Base-by-base conservation (phyloP, 1,139 yeast species). In the Lodderomyces beijingensis region DNA sequence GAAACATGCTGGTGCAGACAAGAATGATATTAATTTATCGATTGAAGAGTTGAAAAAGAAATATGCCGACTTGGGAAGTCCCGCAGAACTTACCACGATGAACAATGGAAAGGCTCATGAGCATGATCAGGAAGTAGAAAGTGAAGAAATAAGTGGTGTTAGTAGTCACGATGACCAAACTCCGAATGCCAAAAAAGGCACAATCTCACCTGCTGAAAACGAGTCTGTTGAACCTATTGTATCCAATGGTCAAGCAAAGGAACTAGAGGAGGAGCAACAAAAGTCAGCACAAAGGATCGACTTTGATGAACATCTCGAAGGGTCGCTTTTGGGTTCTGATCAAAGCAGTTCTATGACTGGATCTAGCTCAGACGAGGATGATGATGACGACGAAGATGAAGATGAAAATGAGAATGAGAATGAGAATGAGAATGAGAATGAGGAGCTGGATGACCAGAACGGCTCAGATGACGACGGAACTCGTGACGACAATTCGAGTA, bases 21-120 rank as follows among this genome's bases (percentile, higher is more conserved):
- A 50, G 6, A 65, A 69, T 37, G 88, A 82, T 44, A 70, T 72
- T 37, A 56, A 71, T 21, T 59, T 86, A 25, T 65, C 87, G 0
- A 71, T 83, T 2, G 89, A 82, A 16, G 78, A 85, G 46, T 63
- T 86, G 35, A 65, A 67, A 24, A 65, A 64, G 29, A 86, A 86
- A 50, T 86, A 86, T 52, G 73, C 81, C 18, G 57, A 65, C 18
- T 43, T 80, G 33, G 70, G 70, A 21, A 46, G 41, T 9, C 46
- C 59, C n/a, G n/a, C n/a, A n/a, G n/a, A n/a, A n/a, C n/a, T n/a
- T n/a, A n/a, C n/a, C n/a, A n/a, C n/a, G n/a, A n/a, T n/a, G n/a
- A n/a, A n/a, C n/a, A n/a, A n/a, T n/a, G n/a, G n/a, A 38, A 49
- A 12, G 65, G 66, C 0, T 54, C 64, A 15, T 51, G 67, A 10